Base-by-base conservation (phyloP, 169 alveolate species). In the Neospora caninum region DNA sequence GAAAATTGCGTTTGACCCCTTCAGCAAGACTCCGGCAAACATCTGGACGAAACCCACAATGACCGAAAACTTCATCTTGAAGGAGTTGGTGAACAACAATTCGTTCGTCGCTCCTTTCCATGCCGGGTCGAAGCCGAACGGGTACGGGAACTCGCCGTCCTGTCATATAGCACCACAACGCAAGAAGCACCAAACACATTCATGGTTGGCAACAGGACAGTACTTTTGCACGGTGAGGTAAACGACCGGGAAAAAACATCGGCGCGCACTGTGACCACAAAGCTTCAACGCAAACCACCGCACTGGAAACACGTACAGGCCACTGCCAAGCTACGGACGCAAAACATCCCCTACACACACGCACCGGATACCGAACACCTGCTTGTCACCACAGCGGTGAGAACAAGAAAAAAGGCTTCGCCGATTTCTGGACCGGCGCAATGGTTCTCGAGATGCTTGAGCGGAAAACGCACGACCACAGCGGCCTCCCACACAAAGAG, bases 61-160 rank as follows among this genome's bases (percentile, higher is more conserved):
- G 36, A 99, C 99, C 1, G 99, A 98, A 69, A 99, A 96, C 96
- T 99, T 99, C 99, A 99, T 99, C 97, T 99, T 99, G 95, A 99
- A 97, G 4, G 99, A 98, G 96, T 99, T 99, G 91, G 98, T 95
- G 97, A 98, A 99, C 45, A 99, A 96, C 95, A 99, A 97, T 96
- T 99, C 99, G 96, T 99, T 99, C 39, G 94, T 94, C 41, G 99
- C 98, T 13, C 99, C 98, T 95, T 98, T 98, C 99, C 99, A 99
- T 45, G 98, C 98, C 27, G 99, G 99, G 94, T 99, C 99, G 69
- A 99, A 95, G 36, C 99, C 99, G 91, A 99, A 97, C 16, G 99
- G 99, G 88, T 99, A 98, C 34, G 99, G 99, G 88, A 95, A 95
- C 82, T 54, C 80, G 49, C 86, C 88, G 58, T 93, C 45, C 49